These are phyloP conservation scores for Clathrus columnatus DNA, from an alignment of 768 basidiomycete genomes.

Conservation along the genomic window DNA sequence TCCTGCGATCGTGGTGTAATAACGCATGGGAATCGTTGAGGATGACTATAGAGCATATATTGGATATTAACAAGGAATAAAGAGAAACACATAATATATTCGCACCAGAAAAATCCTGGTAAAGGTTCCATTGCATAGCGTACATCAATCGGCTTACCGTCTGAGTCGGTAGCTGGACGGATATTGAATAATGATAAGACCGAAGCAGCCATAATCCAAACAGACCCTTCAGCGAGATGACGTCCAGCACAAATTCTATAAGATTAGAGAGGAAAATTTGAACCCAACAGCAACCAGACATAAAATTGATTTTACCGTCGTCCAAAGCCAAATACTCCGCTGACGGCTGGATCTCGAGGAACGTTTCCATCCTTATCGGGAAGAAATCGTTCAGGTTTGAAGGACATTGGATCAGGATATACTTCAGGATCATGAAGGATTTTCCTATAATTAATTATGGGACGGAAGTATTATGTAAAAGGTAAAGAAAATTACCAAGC, in stretches of 20 bases:
- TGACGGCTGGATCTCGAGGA: not conserved
- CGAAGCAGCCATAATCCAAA: slow-evolving; percentile 38
- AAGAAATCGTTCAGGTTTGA: slow-evolving; percentile 7
- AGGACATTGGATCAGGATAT: slow-evolving; percentile 3
- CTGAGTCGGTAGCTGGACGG: slow-evolving; percentile 27
- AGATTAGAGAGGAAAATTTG: not conserved
- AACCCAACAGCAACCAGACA: too few species aligned
- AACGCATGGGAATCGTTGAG: not conserved
- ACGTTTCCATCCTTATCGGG: slow-evolving; percentile 2
- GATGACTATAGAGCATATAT: not conserved
- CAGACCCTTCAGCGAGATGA: slow-evolving; percentile 39
- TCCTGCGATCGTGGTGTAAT: not conserved
- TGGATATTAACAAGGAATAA: not conserved
- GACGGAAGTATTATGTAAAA: not conserved
- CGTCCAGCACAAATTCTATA: slow-evolving; percentile 44
- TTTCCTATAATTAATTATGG: not conserved
- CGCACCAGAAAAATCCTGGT: slow-evolving; percentile 4
- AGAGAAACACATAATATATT: not conserved
- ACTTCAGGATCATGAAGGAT: slow-evolving; percentile 3
- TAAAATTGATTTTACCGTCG: too few species aligned
- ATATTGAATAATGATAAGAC: slow-evolving; percentile 41
- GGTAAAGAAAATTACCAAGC: not conserved
- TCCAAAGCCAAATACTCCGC: not conserved
- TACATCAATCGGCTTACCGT: slow-evolving; percentile 14
- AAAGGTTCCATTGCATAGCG: not conserved